Conservation (phyloP, 2,329 filamentous ascomycete genomes). For the Fusarium acutatum region DNA sequence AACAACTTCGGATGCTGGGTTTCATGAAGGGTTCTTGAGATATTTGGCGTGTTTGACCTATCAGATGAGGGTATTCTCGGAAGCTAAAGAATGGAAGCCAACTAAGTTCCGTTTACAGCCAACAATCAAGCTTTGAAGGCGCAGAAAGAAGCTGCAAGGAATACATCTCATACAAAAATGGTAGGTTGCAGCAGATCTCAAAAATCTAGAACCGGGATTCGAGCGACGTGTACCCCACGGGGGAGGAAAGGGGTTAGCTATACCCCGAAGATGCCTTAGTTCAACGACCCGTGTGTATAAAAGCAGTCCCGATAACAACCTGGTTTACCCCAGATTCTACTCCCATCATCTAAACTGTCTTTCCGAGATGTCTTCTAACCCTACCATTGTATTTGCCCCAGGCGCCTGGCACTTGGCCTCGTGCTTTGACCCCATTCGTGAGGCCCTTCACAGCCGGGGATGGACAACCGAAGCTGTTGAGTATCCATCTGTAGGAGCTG, state of each 20-base stretch:
- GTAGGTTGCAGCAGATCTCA: not conserved
- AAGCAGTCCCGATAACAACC: not conserved
- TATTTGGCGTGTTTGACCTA: not conserved
- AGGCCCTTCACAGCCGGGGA: conserved; percentile 44
- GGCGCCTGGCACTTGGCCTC: conserved; percentile 51
- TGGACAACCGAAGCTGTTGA: conserved; percentile 44
- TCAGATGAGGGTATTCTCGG: not conserved
- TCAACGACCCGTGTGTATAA: not conserved
- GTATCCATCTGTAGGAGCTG: conserved; percentile 46
- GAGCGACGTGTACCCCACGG: not conserved
- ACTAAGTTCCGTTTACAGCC: not conserved
- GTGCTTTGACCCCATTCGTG: conserved; percentile 43
- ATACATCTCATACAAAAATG: not conserved
- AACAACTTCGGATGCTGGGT: not conserved
- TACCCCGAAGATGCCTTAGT: not conserved
- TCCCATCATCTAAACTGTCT: not conserved
- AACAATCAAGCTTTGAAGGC: not conserved
- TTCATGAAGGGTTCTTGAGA: not conserved
- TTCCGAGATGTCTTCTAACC: not conserved
- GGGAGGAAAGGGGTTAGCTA: not conserved
- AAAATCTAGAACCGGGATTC: not conserved
- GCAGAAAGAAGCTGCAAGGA: not conserved
- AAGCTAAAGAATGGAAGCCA: not conserved
- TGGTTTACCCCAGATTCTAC: not conserved
- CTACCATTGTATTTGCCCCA: conserved; percentile 48